Conservation (phyloP, 257 asterid species). For the Gynochthodes officinalis region DNA sequence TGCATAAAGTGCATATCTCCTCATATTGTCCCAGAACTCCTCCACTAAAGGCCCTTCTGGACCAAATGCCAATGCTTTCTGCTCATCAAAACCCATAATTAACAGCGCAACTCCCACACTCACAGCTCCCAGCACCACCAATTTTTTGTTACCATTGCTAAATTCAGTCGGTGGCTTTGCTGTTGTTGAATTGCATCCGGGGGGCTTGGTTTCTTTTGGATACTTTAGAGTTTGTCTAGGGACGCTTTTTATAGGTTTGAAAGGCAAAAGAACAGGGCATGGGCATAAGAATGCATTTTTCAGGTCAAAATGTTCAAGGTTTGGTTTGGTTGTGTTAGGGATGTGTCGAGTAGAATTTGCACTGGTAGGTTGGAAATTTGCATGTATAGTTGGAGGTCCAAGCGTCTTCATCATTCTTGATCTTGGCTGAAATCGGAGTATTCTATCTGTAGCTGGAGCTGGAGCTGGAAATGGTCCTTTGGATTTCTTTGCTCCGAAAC, state of each 20-base stretch:
- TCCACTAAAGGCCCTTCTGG: slow-evolving; percentile 95
- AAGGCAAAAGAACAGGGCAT: not conserved
- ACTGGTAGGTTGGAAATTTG: not conserved
- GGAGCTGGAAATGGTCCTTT: not conserved
- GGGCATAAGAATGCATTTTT: not conserved
- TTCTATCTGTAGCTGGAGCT: not conserved
- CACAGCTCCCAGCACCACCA: slow-evolving; percentile 44
- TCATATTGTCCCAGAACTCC: slow-evolving; percentile 98
- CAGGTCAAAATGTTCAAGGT: not conserved
- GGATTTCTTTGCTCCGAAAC: no score
- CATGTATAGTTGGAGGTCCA: slow-evolving; percentile 14
- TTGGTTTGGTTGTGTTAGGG: not conserved
- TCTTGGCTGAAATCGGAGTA: not conserved
- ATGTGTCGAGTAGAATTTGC: not conserved
- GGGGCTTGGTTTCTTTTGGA: not conserved
- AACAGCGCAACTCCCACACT: slow-evolving; percentile 52
- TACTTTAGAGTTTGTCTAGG: not conserved
- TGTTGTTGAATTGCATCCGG: not conserved
- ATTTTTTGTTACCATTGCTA: slow-evolving; percentile 8
- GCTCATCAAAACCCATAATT: slow-evolving; percentile 64
- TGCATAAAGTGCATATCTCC: slow-evolving; percentile 78
- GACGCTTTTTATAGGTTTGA: not conserved
- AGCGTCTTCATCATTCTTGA: slow-evolving; percentile 15
- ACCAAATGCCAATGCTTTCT: slow-evolving; percentile 74
- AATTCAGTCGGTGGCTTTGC: no score